A percentile compares a stretch with the other conserved stretches of the same genome.
Conservation (phyloP, 2,329 filamentous ascomycete genomes). For the Trichoderma atrobrunneum region DNA sequence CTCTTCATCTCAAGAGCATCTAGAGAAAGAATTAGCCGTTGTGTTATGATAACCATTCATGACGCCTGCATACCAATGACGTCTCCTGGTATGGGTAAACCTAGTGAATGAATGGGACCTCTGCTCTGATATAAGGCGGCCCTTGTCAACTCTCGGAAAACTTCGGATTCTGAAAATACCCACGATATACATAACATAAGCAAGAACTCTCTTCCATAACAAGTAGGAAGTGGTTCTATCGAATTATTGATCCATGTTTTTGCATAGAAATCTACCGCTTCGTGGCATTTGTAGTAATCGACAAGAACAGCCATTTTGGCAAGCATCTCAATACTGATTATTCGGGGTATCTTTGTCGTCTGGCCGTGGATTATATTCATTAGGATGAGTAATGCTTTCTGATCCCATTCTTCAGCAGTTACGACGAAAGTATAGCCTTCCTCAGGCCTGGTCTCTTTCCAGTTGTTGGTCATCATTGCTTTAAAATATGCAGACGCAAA, state of each 20-base stretch:
- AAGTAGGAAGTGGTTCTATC: background rate
- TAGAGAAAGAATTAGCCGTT: background rate
- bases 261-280: conserved; percentile 40
- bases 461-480: conserved; percentile 18
- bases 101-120: background rate
- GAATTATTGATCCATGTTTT: background rate
- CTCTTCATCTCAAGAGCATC: background rate
- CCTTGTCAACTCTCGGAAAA: background rate
- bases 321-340: conserved; percentile 39
- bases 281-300: conserved; percentile 42
- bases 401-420: conserved; percentile 29
- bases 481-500: conserved; percentile 31
- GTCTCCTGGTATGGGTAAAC: background rate
- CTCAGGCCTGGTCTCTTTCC: conserved; percentile 13
- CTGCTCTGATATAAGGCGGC: background rate
- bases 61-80: background rate
- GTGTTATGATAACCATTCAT: background rate
- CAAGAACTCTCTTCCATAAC: background rate
- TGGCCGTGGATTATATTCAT: conserved; percentile 45
- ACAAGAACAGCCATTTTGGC: conserved; percentile 43
- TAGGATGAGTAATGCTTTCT: conserved; percentile 39
- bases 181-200: background rate
- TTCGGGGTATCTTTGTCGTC: conserved; percentile 36
- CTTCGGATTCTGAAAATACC: background rate
- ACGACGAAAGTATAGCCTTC: background rate